phyloP scores from a whole-genome alignment of 2,329 filamentous ascomycete genomes.

The Leptographium procerum region DNA sequence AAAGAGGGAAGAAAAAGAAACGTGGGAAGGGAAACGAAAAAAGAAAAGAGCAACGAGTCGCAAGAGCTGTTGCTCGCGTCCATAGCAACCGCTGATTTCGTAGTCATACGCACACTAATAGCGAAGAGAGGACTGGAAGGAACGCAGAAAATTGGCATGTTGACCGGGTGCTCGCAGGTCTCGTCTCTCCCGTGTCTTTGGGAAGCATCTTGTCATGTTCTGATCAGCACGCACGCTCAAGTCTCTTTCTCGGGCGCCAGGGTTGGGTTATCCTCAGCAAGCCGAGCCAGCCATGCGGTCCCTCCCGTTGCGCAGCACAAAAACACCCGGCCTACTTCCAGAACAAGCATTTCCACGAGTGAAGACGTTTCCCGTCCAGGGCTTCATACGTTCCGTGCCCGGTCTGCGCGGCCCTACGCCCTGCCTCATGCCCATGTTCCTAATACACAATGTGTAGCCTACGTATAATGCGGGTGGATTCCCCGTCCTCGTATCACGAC shows the following conservation, averaged over 20 bases:
- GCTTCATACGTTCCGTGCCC: neutral
- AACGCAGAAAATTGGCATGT: neutral
- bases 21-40: too few species aligned
- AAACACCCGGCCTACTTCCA: neutral
- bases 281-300: neutral
- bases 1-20: too few species aligned
- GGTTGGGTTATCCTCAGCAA: neutral
- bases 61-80: neutral
- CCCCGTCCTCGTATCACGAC: too few species aligned
- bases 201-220: too few species aligned
- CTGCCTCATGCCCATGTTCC: too few species aligned
- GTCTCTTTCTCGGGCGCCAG: too few species aligned
- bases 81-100: neutral
- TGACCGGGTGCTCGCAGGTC: neutral
- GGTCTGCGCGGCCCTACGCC: too few species aligned
- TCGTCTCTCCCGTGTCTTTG: neutral
- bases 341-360: neutral
- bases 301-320: neutral
- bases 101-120: neutral
- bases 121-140: too few species aligned
- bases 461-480: too few species aligned
- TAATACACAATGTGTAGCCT: too few species aligned
- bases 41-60: neutral
- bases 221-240: neutral
- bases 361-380: neutral